A percentile compares a stretch with the other conserved stretches of the same genome.
These are phyloP conservation scores for Nepenthes gracilis DNA, from an alignment of 148 eudicot genomes.

Conservation along the genomic window DNA sequence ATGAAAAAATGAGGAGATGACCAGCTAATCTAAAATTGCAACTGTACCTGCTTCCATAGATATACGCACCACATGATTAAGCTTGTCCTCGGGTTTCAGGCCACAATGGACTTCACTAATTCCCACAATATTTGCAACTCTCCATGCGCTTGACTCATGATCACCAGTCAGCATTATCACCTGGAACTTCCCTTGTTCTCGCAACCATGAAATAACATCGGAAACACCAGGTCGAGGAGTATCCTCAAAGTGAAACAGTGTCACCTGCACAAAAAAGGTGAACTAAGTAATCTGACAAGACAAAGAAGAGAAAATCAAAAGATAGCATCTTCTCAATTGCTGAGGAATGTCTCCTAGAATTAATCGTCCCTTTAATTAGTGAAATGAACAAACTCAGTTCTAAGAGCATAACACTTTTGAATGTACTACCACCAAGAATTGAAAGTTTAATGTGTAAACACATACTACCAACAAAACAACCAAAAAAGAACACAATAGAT, in stretches of 20 bases:
- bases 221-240: conserved; percentile 63
- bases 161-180: conserved; percentile 97
- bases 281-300: not conserved
- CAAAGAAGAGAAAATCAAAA: not conserved
- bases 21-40: not conserved
- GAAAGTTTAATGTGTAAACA: no score
- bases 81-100: conserved; percentile 95
- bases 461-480: no score
- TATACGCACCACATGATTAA: conserved; percentile 80
- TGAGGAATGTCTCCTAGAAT: no score
- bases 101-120: conserved; percentile 74
- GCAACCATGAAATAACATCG: conserved; percentile 60
- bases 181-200: conserved; percentile 50
- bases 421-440: no score
- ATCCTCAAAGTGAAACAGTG: conserved; percentile 89
- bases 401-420: no score
- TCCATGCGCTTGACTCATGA: conserved; percentile 77
- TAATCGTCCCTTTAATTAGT: no score
- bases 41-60: conserved; percentile 68
- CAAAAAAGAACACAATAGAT: no score
- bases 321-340: no score
- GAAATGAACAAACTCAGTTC: no score
- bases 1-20: not conserved
- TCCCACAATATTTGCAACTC: conserved; percentile 86
- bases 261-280: conserved; percentile 33